Base-by-base conservation (phyloP, 257 asterid genomes). In the Salvia hispanica region DNA sequence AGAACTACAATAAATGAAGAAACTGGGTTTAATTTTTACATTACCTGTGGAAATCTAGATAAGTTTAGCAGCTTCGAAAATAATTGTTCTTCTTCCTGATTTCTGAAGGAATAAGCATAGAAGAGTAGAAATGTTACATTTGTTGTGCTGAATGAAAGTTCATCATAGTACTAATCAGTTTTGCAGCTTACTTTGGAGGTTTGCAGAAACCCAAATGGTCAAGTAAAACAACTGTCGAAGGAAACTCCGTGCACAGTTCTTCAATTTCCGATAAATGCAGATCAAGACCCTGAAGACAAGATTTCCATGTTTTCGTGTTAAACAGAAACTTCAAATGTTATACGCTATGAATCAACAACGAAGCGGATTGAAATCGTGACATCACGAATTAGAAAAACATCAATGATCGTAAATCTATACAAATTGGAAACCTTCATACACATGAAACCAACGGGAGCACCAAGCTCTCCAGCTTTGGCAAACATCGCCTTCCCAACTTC, bases 401-500 rank as follows among this genome's bases (percentile, higher is more conserved):
- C 21, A 58, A 16, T 15, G 14, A 4, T 50, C 45, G 60, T 2
- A 62, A 51, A 50, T 62, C 39, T 40, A 25, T 36, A 51, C 54
- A 58, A 47, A 62, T 39, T 31, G 18, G 39, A 50, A 74, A 88
- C 97, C 95, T 91, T 88, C 86, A 75, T 86, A 83, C 95, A 91
- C 96, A 88, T 86, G 89, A 91, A 88, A 60, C 97, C 96, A 60
- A 91, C 96, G 31, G 95, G 88, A 10, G 74, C 88, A 34, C 95
- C 91, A 53, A 84, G 96, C 72, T 88, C 92, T 75, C 96, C 97
- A 37, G 96, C 96, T 78, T 83, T 91, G 58, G 89, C 83, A 74
- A 83, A 91, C 86, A 91, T 60, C 46, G 87, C 87, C 75, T 79
- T 86, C 56, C 96, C 97, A 51, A 86, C 84, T 71, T 79, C 85